These are phyloP conservation scores for Notholithocarpus densiflorus DNA, from an alignment of 306 rosid genomes.

Conservation along the genomic window DNA sequence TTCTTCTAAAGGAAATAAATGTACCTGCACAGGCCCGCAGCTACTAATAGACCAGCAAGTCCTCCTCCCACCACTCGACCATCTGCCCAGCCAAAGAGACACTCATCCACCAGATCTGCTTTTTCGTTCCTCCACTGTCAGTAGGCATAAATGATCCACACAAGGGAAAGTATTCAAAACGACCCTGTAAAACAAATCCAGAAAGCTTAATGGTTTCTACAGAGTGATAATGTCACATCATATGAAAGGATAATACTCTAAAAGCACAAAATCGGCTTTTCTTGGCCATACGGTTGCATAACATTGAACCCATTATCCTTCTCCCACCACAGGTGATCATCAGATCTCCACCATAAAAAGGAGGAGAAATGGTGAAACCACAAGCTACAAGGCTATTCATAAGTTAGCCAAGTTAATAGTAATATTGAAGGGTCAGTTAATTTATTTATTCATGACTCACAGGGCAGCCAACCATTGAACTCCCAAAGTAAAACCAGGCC, in stretches of 20 bases:
- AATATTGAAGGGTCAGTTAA: not conserved
- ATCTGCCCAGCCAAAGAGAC: constrained; percentile 63
- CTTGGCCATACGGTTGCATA: not conserved
- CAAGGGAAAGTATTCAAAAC: constrained; percentile 65
- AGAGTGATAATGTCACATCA: constrained; percentile 4
- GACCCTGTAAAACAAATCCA: constrained; percentile 55
- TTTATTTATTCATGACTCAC: not conserved
- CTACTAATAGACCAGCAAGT: constrained; percentile 68
- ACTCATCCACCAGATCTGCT: constrained; percentile 73
- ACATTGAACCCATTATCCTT: not conserved
- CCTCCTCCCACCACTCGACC: constrained; percentile 66
- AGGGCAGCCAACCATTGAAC: not conserved
- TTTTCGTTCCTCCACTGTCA: constrained; percentile 47
- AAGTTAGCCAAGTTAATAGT: not conserved
- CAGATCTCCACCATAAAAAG: not conserved
- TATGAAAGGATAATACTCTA: not conserved
- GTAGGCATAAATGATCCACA: constrained; percentile 62
- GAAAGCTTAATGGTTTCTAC: not conserved
- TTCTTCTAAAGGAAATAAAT: constrained; percentile 3
- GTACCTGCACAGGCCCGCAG: constrained; percentile 80
- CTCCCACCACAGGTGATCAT: not conserved
- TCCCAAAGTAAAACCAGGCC: not conserved
- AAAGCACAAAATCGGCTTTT: not conserved
- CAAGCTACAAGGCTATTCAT: not conserved
- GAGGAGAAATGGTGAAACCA: not conserved